Evolutionary conservation across 2,329 filamentous ascomycete species (phyloP).

Genomic region (Coniochaeta pulveracea): DNA sequence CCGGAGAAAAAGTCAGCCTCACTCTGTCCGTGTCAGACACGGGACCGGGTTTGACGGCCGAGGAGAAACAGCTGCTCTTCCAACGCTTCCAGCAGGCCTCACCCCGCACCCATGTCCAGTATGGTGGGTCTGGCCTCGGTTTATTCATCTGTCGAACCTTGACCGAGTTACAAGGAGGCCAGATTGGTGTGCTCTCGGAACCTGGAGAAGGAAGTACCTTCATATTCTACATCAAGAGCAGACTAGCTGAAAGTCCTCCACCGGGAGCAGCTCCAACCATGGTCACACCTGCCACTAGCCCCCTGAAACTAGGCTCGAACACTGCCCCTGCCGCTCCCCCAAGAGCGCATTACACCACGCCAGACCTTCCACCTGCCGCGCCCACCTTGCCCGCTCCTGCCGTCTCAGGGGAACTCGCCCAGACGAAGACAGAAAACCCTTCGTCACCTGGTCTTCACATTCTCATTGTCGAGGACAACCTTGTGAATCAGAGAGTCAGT

Average conservation of each 20-base stretch:
- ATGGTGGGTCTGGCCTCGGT: constrained; percentile 67
- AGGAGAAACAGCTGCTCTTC: constrained; percentile 65
- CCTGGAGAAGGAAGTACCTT: constrained; percentile 63
- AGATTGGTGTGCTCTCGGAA: constrained; percentile 60
- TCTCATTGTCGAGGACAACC: constrained; percentile 57
- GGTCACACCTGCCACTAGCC: constrained; percentile 23
- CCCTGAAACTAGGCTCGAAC: constrained; percentile 5
- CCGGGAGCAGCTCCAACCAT: constrained; percentile 1
- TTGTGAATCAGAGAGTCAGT: constrained; percentile 50
- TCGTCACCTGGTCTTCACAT: constrained; percentile 36
- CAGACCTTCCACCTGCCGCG: constrained; percentile 21
- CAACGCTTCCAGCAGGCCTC: constrained; percentile 70
- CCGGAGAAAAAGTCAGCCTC: constrained; percentile 59
- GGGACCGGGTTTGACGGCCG: constrained; percentile 55
- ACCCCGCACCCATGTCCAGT: constrained; percentile 64
- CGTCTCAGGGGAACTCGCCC: constrained; percentile 14
- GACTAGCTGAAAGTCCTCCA: constrained; percentile 25
- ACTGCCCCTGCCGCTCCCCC: not conserved
- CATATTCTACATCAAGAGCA: constrained; percentile 63
- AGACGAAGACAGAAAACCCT: constrained; percentile 13
- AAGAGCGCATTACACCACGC: constrained; percentile 1
- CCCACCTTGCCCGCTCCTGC: constrained; percentile 19
- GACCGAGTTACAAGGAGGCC: constrained; percentile 66
- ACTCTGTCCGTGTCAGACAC: constrained; percentile 64
- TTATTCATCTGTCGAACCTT: constrained; percentile 69